Conservation (phyloP, 148 eudicot genomes). For the Mesembryanthemum crystallinum region DNA sequence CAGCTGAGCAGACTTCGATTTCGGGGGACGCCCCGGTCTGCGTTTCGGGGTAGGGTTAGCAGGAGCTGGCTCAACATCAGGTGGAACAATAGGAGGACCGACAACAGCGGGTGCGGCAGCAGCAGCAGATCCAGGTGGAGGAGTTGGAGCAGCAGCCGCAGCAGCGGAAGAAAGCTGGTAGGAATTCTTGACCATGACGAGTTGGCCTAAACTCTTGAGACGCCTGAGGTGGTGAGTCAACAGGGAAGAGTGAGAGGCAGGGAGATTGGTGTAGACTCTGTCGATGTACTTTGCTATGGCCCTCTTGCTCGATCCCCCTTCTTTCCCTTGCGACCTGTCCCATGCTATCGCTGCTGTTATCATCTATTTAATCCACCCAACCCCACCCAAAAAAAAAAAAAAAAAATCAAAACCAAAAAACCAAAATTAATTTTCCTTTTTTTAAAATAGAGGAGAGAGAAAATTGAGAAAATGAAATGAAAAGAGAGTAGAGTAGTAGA, state of each 20-base stretch:
- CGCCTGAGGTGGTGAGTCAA: slow-evolving; percentile 57
- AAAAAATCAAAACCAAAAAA: not conserved
- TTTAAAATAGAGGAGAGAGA: not conserved
- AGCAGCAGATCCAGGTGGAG: slow-evolving; percentile 15
- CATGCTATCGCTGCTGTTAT: slow-evolving; percentile 53
- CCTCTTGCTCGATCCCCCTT: slow-evolving; percentile 57
- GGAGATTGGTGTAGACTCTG: slow-evolving; percentile 46
- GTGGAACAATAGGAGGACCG: too few relatives aligned
- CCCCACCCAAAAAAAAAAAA: not conserved
- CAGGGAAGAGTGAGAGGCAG: slow-evolving; percentile 65
- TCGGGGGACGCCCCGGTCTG: slow-evolving; percentile 68
- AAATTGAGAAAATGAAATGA: not conserved
- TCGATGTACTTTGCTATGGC: slow-evolving; percentile 62
- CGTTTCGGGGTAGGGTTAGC: slow-evolving; percentile 38
- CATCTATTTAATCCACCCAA: slow-evolving; percentile 38
- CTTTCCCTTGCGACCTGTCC: slow-evolving; percentile 38
- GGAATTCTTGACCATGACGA: slow-evolving; percentile 55
- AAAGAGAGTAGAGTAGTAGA: too few relatives aligned
- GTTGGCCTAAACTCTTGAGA: slow-evolving; percentile 51
- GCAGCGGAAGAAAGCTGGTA: slow-evolving; percentile 39
- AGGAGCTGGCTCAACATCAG: slow-evolving; percentile 31
- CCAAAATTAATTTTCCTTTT: not conserved
- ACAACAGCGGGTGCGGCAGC: slow-evolving; percentile 21
- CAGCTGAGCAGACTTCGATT: slow-evolving; percentile 27
- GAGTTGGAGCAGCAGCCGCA: slow-evolving; percentile 14